phyloP scores from a whole-genome alignment of 371 early-diverging fungal species.

The Saksenaea vasiformis region DNA sequence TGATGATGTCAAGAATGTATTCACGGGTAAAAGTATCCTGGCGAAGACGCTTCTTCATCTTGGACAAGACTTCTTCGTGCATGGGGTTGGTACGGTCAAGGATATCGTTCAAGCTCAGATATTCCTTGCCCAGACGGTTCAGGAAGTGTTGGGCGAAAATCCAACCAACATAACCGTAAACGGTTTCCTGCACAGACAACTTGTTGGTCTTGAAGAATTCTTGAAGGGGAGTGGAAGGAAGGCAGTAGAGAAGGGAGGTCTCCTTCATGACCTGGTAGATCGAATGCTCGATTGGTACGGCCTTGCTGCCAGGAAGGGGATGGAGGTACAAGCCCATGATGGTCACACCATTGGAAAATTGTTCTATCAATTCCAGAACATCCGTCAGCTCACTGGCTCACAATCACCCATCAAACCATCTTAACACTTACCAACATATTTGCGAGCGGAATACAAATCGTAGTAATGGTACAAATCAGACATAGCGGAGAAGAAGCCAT shows the following conservation, averaged over 20 bases:
- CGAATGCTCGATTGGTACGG: conserved; percentile 87
- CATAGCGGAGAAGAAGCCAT: conserved; percentile 92
- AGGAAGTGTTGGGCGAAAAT: conserved; percentile 97
- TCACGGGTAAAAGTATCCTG: conserved; percentile 98
- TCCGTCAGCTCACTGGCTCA: background rate
- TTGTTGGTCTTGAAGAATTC: conserved; percentile 90
- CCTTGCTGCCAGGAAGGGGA: conserved; percentile 75
- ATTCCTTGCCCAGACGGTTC: conserved; percentile 95
- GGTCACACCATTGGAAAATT: conserved; percentile 98
- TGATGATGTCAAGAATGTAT: conserved; percentile 95
- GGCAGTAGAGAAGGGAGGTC: conserved; percentile 93
- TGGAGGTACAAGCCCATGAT: conserved; percentile 92
- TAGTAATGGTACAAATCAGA: conserved; percentile 99
- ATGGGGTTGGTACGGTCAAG: conserved; percentile 78
- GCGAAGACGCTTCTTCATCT: conserved; percentile 96
- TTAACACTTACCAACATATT: conserved; percentile 81
- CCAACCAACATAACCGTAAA: conserved; percentile 96
- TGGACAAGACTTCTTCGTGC: conserved; percentile 92
- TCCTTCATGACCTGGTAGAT: conserved; percentile 96
- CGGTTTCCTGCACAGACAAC: conserved; percentile 93
- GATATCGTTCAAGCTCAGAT: conserved; percentile 76
- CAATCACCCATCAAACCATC: background rate
- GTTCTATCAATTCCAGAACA: conserved; percentile 60
- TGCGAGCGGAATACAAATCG: conserved; percentile 92
- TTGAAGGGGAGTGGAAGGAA: conserved; percentile 95